These are phyloP conservation scores for Euphorbia lathyris DNA, from an alignment of 345 rosid genomes.

Conservation along the genomic window DNA sequence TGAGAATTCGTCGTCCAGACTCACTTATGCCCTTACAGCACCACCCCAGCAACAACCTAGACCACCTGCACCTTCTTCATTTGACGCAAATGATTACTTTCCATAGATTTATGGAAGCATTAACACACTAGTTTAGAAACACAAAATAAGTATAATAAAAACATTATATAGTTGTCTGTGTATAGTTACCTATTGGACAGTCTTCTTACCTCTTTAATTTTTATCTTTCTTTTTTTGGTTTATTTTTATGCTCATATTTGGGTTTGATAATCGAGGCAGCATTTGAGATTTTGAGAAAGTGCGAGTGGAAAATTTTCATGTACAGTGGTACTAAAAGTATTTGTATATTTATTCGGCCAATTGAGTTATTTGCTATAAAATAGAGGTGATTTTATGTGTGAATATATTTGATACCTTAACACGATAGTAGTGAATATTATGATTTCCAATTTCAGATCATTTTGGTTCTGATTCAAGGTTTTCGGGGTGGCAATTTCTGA, in stretches of 20 bases:
- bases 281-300: not conserved
- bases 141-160: not conserved
- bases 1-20: slow-evolving; percentile 72
- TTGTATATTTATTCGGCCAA: slow-evolving; percentile 31
- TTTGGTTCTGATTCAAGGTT: too few relatives aligned
- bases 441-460: too few relatives aligned
- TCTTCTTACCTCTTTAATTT: not conserved
- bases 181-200: slow-evolving; percentile 47
- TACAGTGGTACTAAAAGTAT: slow-evolving; percentile 20
- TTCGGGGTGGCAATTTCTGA: too few relatives aligned
- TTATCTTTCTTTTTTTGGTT: not conserved
- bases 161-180: slow-evolving; percentile 19
- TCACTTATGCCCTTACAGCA: slow-evolving; percentile 81
- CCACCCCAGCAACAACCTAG: slow-evolving; percentile 52
- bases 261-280: slow-evolving; percentile 3
- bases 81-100: slow-evolving; percentile 38
- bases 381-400: slow-evolving; percentile 29
- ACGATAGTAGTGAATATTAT: too few relatives aligned
- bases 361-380: slow-evolving; percentile 15
- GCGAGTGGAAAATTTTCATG: slow-evolving; percentile 15
- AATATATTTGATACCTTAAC: not conserved
- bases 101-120: slow-evolving; percentile 18
- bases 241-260: not conserved
- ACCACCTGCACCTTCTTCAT: slow-evolving; percentile 26
- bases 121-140: slow-evolving; percentile 10